These are phyloP conservation scores for Picochlorum sp. DNA, from an alignment of 139 green algal genomes.

Conservation along the genomic window DNA sequence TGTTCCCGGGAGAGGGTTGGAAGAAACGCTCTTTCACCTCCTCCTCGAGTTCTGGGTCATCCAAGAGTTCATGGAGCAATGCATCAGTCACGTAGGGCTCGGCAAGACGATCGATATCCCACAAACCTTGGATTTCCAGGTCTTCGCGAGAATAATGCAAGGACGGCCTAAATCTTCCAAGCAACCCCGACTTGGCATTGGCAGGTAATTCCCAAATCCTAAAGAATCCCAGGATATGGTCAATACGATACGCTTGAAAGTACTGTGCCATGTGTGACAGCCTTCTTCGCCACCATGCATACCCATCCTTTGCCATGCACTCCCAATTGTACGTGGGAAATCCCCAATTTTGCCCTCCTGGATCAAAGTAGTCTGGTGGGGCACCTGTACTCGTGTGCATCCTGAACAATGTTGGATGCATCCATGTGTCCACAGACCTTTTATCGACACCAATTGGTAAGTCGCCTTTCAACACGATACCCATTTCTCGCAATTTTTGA, in stretches of 20 bases:
- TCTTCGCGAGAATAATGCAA: slow-evolving; percentile 62
- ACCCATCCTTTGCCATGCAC: slow-evolving; percentile 82
- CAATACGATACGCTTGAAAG: slow-evolving; percentile 91
- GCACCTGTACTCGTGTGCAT: slow-evolving; percentile 83
- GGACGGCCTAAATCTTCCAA: slow-evolving; percentile 82
- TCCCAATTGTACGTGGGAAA: slow-evolving; percentile 99
- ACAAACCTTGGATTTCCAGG: slow-evolving; percentile 77
- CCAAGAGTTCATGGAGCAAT: slow-evolving; percentile 47
- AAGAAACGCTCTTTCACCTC: slow-evolving; percentile 53
- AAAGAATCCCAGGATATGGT: slow-evolving; percentile 99
- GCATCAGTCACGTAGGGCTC: slow-evolving; percentile 41
- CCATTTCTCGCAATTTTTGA: slow-evolving; percentile 44
- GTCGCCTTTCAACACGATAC: slow-evolving; percentile 91
- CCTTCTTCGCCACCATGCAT: slow-evolving; percentile 74
- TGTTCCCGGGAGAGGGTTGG: slow-evolving; percentile 20
- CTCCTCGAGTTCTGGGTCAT: slow-evolving; percentile 27
- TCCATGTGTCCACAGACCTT: slow-evolving; percentile 85
- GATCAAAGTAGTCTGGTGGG: slow-evolving; percentile 83
- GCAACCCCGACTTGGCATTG: slow-evolving; percentile 47
- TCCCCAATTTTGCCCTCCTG: slow-evolving; percentile 85
- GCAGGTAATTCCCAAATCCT: slow-evolving; percentile 93
- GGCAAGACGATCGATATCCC: slow-evolving; percentile 69
- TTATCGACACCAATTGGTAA: slow-evolving; percentile 96
- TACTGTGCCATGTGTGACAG: slow-evolving; percentile 79
- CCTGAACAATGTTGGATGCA: slow-evolving; percentile 74